Evolutionary conservation across 2,329 filamentous ascomycete genomes (phyloP).

Genomic region (Zarea fungicola): DNA sequence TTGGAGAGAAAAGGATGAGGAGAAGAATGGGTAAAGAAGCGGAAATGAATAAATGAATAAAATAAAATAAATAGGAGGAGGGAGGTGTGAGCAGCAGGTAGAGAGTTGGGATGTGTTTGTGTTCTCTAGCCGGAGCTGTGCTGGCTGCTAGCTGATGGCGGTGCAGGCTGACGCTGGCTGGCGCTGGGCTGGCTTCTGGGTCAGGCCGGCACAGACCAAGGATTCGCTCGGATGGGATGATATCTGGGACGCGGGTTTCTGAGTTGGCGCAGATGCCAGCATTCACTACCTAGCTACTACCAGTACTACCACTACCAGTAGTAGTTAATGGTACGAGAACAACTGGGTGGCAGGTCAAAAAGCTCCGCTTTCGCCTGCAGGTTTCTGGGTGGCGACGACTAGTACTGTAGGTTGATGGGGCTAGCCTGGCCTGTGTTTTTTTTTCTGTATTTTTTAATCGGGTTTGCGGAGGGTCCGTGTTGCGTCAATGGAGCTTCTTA

Average conservation of each 20-base stretch:
- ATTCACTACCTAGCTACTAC: no score
- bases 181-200: not conserved
- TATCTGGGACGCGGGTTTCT: not conserved
- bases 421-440: not conserved
- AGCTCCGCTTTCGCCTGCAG: slow-evolving; percentile 7
- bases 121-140: not conserved
- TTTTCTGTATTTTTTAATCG: not conserved
- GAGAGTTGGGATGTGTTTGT: not conserved
- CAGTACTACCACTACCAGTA: no score
- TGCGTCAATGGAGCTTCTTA: slow-evolving; percentile 9
- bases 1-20: not conserved
- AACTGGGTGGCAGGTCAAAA: slow-evolving; percentile 2
- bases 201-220: not conserved
- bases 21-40: not conserved
- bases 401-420: slow-evolving; percentile 6
- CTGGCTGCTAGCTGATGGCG: not conserved
- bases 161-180: not conserved
- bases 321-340: no score
- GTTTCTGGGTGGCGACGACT: not conserved
- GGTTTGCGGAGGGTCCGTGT: slow-evolving; percentile 2
- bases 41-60: not conserved
- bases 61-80: not conserved
- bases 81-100: not conserved
- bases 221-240: no score
- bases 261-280: no score